Base-by-base conservation (phyloP, 2,329 filamentous ascomycete genomes). In the Trichophyton mentagrophytes region DNA sequence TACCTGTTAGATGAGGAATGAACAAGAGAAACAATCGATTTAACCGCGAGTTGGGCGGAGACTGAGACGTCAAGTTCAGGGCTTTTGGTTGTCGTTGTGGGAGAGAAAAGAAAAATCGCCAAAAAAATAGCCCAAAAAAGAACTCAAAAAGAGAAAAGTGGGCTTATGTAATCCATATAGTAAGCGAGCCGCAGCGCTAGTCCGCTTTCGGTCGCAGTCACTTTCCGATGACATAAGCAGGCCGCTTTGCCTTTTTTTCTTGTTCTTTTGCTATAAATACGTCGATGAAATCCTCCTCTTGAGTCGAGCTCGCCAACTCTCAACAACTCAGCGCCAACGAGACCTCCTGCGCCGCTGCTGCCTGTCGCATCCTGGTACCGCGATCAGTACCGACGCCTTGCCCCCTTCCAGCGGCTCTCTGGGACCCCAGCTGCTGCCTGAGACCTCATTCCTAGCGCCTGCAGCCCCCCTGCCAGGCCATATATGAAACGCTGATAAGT, bases 21-120 rank as follows among this genome's bases (percentile, higher is more conserved):
- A 80, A 80, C 77, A 76, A 69, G 78, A 80, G 78, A 79, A 76
- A 90, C 92, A 97, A 97, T 97, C 92, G 85, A 87, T 95, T 97
- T 95, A 96, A 96, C 92, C 92, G 90, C 89, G 78, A 72, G 77
- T 86, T 88, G 86, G 83, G 88, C 91, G 92, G 92, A 96, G 92
- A 97, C 92, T 96, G 92, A 95, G 84, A 87, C 90, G 62, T 93
- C 89, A 83, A 89, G 90, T 95, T 87, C 88, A n/a, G 83, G 65
- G 66, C 67, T 64, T 60, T 17, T 57, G 59, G 33, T 62, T 22
- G 59, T 57, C 15, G 42, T 47, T 60, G 44, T 60, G n/a, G 47
- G 46, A 27, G 15, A 33, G 25, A 59, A 47, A 22, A 22, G 36
- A 30, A 59, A 46, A 30, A 55, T 13, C 22, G 42, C n/a, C 13